Base-by-base conservation (phyloP, 1,139 yeast species). In the Yamadazyma friedrichii region DNA sequence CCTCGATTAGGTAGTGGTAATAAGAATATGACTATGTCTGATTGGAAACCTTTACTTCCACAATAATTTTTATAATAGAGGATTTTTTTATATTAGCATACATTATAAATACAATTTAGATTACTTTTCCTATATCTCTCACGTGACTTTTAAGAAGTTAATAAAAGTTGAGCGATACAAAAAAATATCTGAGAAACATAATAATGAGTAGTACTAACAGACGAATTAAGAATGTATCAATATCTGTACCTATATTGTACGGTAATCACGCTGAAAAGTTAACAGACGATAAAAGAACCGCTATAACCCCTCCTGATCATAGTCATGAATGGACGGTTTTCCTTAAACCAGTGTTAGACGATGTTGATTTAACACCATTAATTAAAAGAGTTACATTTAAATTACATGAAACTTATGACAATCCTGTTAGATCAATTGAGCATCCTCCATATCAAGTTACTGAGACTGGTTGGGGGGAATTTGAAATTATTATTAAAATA, bases 401-500 rank as follows among this genome's bases (percentile, higher is more conserved):
- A 59, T 71, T 93, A 30, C 98, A 93, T 61, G 98, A 93, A 51
- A 93, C 98, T 0, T 93, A 93, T 55, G 86, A 84, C 10, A 87
- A 83, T 52, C 81, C 97, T 1, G 80, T 89, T 13, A 68, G 99
- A 43, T 75, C 94, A 1, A 74, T 93, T 6, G 98, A 93, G 49
- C 62, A 74, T 27, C 97, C 97, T 2, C 98, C 98, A 0, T 93
- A 86, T 55, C 95, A 91, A 59, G 91, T 93, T 11, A 87, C 96
- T 1, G 99, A 94, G 58, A 88, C 98, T 0, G 99, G 99, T 0
- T 93, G 99, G 99, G 99, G 99, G 47, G 99, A 93, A 62, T 93
- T 93, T 64, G 99, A 93, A 57, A 86, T 94, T 47, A 80, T 86
- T 31, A 83, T 93, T 43, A 88, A 91, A 60, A 78, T 93, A 27